Conservation (phyloP, 257 asterid species). For the Nicotiana undulata region DNA sequence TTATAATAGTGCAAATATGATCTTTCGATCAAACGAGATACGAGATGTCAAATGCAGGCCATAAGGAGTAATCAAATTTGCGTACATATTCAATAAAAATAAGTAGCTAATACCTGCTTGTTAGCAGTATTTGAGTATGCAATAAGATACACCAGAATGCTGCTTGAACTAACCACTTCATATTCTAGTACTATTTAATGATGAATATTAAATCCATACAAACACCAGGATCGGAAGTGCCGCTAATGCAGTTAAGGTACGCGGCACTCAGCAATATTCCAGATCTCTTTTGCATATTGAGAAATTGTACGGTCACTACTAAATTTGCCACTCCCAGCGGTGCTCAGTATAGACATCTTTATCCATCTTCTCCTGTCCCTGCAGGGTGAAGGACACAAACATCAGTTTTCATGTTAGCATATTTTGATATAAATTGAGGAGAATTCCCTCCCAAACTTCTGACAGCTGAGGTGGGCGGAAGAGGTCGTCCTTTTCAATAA, state of each 20-base stretch:
- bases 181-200: neutral
- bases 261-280: conserved; percentile 63
- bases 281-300: conserved; percentile 81
- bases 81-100: neutral
- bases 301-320: conserved; percentile 95
- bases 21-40: neutral
- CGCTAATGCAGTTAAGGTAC: conserved; percentile 25
- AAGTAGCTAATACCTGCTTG: neutral
- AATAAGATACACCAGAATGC: neutral
- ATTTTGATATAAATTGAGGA: neutral
- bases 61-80: neutral
- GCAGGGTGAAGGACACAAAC: conserved; percentile 16
- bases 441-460: neutral
- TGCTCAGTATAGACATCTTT: conserved; percentile 92
- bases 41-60: neutral
- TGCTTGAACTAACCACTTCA: neutral
- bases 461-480: neutral
- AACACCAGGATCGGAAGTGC: neutral
- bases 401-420: neutral
- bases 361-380: conserved; percentile 96
- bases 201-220: neutral
- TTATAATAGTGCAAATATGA: neutral
- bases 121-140: neutral
- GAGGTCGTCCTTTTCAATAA: neutral
- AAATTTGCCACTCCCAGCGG: conserved; percentile 92